phyloP scores from a whole-genome alignment of 371 early-diverging fungal species.

The Chytridium lagenaria region DNA sequence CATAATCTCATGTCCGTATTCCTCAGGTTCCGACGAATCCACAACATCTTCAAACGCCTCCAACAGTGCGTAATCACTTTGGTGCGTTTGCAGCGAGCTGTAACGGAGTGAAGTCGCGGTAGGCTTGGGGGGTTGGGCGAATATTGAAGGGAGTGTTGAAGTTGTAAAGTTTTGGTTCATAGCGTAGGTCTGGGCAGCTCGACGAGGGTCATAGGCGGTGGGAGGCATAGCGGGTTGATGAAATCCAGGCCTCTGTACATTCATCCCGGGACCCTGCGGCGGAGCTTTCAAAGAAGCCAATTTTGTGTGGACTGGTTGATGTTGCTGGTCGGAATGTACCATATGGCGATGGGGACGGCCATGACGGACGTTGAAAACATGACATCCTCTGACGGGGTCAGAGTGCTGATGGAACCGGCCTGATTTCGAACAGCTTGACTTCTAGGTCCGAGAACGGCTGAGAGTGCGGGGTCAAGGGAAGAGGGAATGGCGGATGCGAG shows the following conservation, averaged over 20 bases:
- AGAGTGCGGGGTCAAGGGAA: not conserved
- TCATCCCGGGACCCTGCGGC: not conserved
- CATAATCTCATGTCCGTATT: constrained; percentile 45
- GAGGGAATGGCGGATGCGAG: not conserved
- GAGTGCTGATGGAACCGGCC: not conserved
- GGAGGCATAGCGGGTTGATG: not conserved
- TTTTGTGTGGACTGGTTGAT: not conserved
- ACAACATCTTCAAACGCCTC: constrained; percentile 33
- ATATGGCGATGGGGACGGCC: not conserved
- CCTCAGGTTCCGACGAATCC: constrained; percentile 32
- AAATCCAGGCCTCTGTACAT: not conserved
- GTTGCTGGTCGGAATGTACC: not conserved
- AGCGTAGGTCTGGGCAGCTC: not conserved
- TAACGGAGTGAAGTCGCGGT: not conserved
- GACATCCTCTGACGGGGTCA: not conserved
- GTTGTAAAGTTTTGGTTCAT: not conserved
- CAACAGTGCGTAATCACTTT: not conserved
- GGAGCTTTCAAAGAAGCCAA: not conserved
- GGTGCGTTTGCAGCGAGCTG: not conserved
- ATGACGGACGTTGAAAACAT: not conserved
- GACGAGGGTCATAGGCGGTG: constrained; percentile 3
- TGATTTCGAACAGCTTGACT: not conserved
- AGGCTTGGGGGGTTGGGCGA: not conserved
- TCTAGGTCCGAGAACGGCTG: not conserved
- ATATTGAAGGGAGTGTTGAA: not conserved